phyloP scores from a whole-genome alignment of 108 stramenopile genomes.

The Fragilariopsis cylindrus region DNA sequence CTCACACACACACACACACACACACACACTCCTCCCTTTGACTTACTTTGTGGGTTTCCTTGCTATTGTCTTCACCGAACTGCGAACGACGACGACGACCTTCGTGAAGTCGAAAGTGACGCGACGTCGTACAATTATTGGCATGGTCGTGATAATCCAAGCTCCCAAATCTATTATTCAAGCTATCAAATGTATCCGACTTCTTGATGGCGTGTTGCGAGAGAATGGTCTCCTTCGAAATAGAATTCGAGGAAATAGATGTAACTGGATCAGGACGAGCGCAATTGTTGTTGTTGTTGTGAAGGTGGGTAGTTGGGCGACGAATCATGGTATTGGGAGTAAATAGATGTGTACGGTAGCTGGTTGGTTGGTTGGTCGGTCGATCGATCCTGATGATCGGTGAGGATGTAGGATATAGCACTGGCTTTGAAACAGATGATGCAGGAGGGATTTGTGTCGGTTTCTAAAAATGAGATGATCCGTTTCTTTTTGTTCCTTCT shows the following conservation, averaged over 20 bases:
- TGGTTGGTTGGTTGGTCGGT: no score
- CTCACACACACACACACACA: no score
- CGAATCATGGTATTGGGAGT: neutral
- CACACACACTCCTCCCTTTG: neutral
- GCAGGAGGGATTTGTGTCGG: neutral
- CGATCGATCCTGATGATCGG: no score
- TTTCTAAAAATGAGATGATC: constrained; percentile 7
- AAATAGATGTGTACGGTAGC: neutral
- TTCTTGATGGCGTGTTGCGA: no score
- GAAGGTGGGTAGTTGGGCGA: neutral
- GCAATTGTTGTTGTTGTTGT: neutral
- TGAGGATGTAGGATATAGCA: no score
- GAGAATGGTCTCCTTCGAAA: neutral
- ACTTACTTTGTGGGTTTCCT: neutral
- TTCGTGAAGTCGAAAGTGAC: neutral
- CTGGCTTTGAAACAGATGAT: no score
- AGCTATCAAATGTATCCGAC: no score
- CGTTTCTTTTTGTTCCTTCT: neutral
- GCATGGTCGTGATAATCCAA: neutral
- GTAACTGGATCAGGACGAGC: neutral
- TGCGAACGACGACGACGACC: neutral
- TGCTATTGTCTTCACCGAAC: neutral
- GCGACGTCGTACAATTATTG: neutral
- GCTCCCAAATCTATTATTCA: neutral
- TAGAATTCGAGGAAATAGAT: neutral